Evolutionary conservation across 345 rosid species (phyloP).

Genomic region (Abelmoschus esculentus): DNA sequence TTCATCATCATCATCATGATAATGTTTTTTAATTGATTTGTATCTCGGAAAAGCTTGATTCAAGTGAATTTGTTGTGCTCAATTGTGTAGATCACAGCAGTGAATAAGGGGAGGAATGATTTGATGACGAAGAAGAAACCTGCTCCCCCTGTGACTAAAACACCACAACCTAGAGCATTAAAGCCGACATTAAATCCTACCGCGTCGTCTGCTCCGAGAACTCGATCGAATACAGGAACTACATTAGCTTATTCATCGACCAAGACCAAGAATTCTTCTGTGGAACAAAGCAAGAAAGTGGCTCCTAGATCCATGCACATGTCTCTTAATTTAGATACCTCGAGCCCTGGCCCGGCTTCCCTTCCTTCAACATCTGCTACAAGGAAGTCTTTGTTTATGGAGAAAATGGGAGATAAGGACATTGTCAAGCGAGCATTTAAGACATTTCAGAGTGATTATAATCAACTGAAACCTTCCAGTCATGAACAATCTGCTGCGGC

Average conservation of each 20-base stretch:
- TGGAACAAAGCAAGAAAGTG: constrained; percentile 42
- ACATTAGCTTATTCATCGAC: constrained; percentile 21
- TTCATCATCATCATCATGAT: neutral
- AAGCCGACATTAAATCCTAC: constrained; percentile 38
- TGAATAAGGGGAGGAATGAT: constrained; percentile 19
- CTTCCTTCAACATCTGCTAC: constrained; percentile 13
- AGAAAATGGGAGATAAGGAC: constrained; percentile 89
- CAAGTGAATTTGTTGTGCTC: constrained; percentile 1
- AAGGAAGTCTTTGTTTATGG: constrained; percentile 72
- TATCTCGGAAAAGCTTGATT: neutral
- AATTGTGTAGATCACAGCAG: constrained; percentile 31
- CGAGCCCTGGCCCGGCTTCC: constrained; percentile 32
- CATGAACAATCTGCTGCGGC: constrained; percentile 33
- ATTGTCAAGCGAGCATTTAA: constrained; percentile 77
- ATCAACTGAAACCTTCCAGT: constrained; percentile 33
- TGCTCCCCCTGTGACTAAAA: constrained; percentile 24
- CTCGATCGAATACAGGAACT: constrained; percentile 31
- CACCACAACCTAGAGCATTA: constrained; percentile 37
- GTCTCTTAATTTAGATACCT: constrained; percentile 47
- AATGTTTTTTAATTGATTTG: neutral
- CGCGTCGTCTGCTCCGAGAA: constrained; percentile 27
- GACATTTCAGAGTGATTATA: constrained; percentile 56
- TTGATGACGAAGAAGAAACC: constrained; percentile 25
- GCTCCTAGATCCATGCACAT: constrained; percentile 68
- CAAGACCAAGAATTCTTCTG: constrained; percentile 28